Conservation (phyloP, 257 asterid genomes). For the Verbena officinalis region DNA sequence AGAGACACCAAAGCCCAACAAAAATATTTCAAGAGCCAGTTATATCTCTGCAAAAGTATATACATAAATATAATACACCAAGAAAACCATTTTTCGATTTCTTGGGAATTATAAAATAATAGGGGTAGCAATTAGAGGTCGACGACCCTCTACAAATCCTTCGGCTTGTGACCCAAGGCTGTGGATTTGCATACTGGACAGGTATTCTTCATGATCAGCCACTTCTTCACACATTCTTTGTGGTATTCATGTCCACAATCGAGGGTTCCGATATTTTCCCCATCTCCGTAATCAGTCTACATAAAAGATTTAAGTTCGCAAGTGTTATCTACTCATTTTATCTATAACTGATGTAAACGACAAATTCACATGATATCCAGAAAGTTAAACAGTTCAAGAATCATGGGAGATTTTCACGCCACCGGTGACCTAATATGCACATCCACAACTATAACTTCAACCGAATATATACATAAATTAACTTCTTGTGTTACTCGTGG, state of each 20-base stretch:
- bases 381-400: no score
- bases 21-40: slow-evolving; percentile 35
- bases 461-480: no score
- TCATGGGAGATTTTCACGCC: no score
- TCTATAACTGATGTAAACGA: no score
- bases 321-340: not conserved
- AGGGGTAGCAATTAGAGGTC: slow-evolving; percentile 19
- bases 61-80: slow-evolving; percentile 64
- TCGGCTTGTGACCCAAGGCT: slow-evolving; percentile 48
- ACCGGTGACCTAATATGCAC: no score
- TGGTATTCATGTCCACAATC: slow-evolving; percentile 82
- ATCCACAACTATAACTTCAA: no score
- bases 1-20: slow-evolving; percentile 41
- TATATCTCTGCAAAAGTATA: slow-evolving; percentile 50
- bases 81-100: slow-evolving; percentile 25
- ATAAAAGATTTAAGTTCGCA: not conserved
- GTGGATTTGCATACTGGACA: slow-evolving; percentile 80
- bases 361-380: no score
- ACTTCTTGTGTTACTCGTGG: no score
- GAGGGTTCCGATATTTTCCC: slow-evolving; percentile 54
- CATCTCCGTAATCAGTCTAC: slow-evolving; percentile 57
- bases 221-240: slow-evolving; percentile 63
- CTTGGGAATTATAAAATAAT: slow-evolving; percentile 40
- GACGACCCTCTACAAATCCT: slow-evolving; percentile 32
- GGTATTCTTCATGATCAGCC: slow-evolving; percentile 65